Base-by-base conservation (phyloP, 257 asterid species). In the Solanum clarkiae region DNA sequence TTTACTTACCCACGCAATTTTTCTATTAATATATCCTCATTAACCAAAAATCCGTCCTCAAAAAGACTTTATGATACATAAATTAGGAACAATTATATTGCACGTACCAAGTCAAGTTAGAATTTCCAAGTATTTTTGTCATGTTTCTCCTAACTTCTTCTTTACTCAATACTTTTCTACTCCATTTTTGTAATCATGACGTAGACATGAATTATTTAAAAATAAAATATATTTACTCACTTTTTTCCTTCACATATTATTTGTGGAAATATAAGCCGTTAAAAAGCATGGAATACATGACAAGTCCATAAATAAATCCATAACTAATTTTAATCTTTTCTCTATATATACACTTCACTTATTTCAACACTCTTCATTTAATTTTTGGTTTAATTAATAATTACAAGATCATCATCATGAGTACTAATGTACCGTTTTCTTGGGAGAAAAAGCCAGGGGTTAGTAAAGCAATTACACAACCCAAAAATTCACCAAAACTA, bases 401-500 rank as follows among this genome's bases (percentile, higher is more conserved):
- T 18, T 63, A n/a, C 8, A 59, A 42, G 26, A 14, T 59, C 63
- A 85, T 54, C 71, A 26, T 24, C 45, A 66, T 66, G 82, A 89
- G 77, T 77, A 51, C 26, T 24, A 49, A 77, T 70, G 85, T 93
- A 51, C 92, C 97, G 56, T 94, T 92, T 88, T 89, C 97, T 5
- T 92, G 97, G 97, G 97, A 93, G 86, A 88, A 92, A 88, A 88
- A 89, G 87, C 95, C 97, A 22, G 95, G 94, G 14, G 85, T 87
- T 3, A 88, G 95, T 86, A 93, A 93, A 29, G 74, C 29, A 92
- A 83, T 20, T 11, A 47, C 71, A 8, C 60, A 44, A 24, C 24
- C 82, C 24, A 24, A 75, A 24, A 15, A 14, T 71, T 44, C 82
- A 65, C 71, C 84, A 83, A 91, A 92, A 65, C 2, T 6, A 84